phyloP scores from a whole-genome alignment of 306 rosid species.

The Cicer judaicum region DNA sequence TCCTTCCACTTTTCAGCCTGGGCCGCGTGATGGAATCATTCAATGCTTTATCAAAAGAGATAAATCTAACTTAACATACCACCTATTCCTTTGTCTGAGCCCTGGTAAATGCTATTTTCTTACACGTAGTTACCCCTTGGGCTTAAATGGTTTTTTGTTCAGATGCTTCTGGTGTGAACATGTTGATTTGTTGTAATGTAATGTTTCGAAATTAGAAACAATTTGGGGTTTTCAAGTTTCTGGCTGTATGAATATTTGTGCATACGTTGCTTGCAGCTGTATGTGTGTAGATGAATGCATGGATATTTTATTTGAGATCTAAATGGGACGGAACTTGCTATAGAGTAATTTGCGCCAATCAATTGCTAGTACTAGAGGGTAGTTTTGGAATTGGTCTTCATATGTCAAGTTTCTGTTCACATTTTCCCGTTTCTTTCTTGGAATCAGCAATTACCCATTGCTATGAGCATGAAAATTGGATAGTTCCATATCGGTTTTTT shows the following conservation, averaged over 20 bases:
- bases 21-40: conserved; percentile 74
- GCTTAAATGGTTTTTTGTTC: background rate
- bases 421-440: conserved; percentile 5
- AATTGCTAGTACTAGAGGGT: background rate
- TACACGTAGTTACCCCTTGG: background rate
- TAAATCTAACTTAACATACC: conserved; percentile 83
- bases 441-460: background rate
- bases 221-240: background rate
- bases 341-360: background rate
- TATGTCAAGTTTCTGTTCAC: background rate
- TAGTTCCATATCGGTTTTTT: background rate
- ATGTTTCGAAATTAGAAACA: background rate
- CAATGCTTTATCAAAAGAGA: conserved; percentile 90
- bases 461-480: conserved; percentile 3
- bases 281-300: conserved; percentile 3
- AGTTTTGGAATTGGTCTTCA: conserved; percentile 5
- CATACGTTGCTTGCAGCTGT: conserved; percentile 4
- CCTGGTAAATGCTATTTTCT: conserved; percentile 57
- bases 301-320: conserved; percentile 20
- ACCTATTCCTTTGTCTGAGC: conserved; percentile 78
- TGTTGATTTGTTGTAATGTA: conserved; percentile 3
- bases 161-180: conserved; percentile 30
- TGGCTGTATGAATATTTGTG: background rate
- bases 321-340: background rate
- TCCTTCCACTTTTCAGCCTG: conserved; percentile 67